Evolutionary conservation across 805 yeast species (phyloP).

Genomic region (Kurtzmaniella fragi): DNA sequence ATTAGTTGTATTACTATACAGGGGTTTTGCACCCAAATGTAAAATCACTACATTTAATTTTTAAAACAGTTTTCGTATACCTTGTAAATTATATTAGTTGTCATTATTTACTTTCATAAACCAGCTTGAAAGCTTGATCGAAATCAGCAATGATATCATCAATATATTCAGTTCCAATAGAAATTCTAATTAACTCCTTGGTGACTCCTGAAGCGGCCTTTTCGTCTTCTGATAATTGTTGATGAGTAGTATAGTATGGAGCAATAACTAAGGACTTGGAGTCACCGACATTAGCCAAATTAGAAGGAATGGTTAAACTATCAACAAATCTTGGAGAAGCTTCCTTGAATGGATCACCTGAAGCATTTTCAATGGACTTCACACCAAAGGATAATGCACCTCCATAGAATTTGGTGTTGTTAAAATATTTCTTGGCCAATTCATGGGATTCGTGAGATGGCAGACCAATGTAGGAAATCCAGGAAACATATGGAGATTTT

Average conservation of each 20-base stretch:
- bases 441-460: constrained; percentile 74
- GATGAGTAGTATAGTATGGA: constrained; percentile 94
- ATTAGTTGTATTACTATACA: too few species aligned
- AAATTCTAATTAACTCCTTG: constrained; percentile 80
- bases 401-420: constrained; percentile 59
- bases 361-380: constrained; percentile 47
- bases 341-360: constrained; percentile 59
- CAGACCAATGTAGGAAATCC: constrained; percentile 94
- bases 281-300: constrained; percentile 96
- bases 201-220: constrained; percentile 82
- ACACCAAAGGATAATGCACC: constrained; percentile 89
- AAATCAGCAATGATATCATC: constrained; percentile 89
- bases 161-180: constrained; percentile 87
- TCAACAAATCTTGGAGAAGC: constrained; percentile 85
- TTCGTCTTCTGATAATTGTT: constrained; percentile 81
- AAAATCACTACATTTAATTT: too few species aligned
- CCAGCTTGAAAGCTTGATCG: constrained; percentile 74
- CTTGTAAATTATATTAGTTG: too few species aligned
- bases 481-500: constrained; percentile 64
- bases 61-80: too few species aligned
- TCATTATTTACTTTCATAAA: constrained; percentile 26
- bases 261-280: constrained; percentile 93
- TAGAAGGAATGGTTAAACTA: constrained; percentile 75
- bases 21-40: too few species aligned
- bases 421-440: constrained; percentile 76